Evolutionary conservation across 208 protist genomes (phyloP).

Genomic region (Novymonas esmeraldas): DNA sequence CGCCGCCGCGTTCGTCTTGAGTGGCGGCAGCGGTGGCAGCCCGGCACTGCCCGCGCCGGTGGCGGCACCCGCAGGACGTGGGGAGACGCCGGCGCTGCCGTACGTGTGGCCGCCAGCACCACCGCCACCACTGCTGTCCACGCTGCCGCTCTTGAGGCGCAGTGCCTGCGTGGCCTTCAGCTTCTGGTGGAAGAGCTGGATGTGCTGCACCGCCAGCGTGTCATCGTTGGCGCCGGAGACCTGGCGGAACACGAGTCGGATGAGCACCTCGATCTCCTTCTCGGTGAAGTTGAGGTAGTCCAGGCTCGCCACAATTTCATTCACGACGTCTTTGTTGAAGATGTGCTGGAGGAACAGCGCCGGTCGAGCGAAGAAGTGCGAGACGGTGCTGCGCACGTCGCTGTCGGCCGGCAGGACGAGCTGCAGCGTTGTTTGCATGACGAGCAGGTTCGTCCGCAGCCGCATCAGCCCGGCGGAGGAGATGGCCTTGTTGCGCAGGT

Average conservation of each 20-base stretch:
- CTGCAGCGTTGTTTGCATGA: constrained; percentile 82
- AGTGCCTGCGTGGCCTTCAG: constrained; percentile 32
- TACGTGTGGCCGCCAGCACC: neutral
- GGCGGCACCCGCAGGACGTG: neutral
- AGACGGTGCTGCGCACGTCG: constrained; percentile 72
- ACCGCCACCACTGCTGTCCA: neutral
- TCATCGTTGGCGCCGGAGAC: constrained; percentile 71
- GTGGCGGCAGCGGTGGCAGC: neutral
- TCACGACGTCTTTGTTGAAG: constrained; percentile 74
- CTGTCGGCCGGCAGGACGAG: constrained; percentile 67
- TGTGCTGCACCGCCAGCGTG: constrained; percentile 51
- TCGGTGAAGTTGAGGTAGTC: constrained; percentile 66
- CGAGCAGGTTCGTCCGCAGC: constrained; percentile 67
- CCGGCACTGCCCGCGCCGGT: neutral
- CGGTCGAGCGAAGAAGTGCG: constrained; percentile 61
- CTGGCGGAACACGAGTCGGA: constrained; percentile 78
- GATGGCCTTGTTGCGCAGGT: constrained; percentile 84
- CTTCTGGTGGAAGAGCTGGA: constrained; percentile 57
- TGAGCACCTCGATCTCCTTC: constrained; percentile 78
- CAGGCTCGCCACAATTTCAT: constrained; percentile 78
- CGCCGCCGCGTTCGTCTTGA: constrained; percentile 10
- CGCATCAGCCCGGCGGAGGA: constrained; percentile 57
- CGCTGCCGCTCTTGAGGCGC: constrained; percentile 6
- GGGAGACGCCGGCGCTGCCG: neutral
- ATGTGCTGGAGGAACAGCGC: constrained; percentile 81